Percentiles rank a stretch among this genome's conserved stretches.
Evolutionary conservation across 1,139 yeast species (phyloP).

Genomic region (Yamadazyma trypodendri): DNA sequence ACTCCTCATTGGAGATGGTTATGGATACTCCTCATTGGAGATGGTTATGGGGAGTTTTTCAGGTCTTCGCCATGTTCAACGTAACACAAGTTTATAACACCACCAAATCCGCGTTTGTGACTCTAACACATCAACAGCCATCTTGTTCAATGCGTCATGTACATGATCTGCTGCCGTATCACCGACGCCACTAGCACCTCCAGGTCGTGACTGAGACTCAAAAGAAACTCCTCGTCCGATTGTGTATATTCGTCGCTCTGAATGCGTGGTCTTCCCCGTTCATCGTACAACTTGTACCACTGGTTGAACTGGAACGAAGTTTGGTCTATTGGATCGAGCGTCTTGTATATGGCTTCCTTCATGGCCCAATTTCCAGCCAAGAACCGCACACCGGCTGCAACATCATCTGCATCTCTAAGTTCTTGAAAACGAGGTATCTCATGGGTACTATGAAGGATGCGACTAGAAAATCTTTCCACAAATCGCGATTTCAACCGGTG

Average conservation of each 20-base stretch:
- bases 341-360: constrained; percentile 73
- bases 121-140: too few relatives aligned
- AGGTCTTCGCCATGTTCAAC: too few relatives aligned
- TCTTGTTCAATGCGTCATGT: constrained; percentile 3
- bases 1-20: too few relatives aligned
- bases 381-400: constrained; percentile 26
- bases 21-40: too few relatives aligned
- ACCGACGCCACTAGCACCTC: constrained; percentile 53
- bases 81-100: too few relatives aligned
- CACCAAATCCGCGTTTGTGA: too few relatives aligned
- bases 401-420: constrained; percentile 13
- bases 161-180: constrained; percentile 33
- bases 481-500: constrained; percentile 24
- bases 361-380: constrained; percentile 71
- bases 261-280: constrained; percentile 40
- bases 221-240: constrained; percentile 46
- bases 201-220: constrained; percentile 67
- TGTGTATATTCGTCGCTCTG: constrained; percentile 27
- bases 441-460: constrained; percentile 49
- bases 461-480: constrained; percentile 36
- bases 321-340: constrained; percentile 53
- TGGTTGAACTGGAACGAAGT: constrained; percentile 50
- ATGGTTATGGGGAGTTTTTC: too few relatives aligned
- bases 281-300: constrained; percentile 54
- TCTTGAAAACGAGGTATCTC: constrained; percentile 42